Conservation (phyloP, 768 basidiomycete genomes). For the Russula lepida region DNA sequence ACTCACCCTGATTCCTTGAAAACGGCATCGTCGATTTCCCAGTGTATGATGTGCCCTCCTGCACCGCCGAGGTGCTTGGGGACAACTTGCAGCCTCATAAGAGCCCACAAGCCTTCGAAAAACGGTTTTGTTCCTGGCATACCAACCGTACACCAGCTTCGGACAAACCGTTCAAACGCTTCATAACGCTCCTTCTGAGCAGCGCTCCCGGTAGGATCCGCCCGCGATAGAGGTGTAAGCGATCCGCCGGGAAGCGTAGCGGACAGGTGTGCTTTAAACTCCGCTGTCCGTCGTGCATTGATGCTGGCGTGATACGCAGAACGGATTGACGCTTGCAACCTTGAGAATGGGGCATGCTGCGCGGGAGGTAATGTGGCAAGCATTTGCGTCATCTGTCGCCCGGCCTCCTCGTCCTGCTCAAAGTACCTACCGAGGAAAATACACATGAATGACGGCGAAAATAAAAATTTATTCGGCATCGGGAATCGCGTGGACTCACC, state of each 20-base stretch:
- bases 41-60: slow-evolving; percentile 61
- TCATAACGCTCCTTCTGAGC: slow-evolving; percentile 76
- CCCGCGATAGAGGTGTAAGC: slow-evolving; percentile 62
- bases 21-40: slow-evolving; percentile 92
- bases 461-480: not conserved
- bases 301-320: slow-evolving; percentile 78
- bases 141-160: slow-evolving; percentile 76
- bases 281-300: slow-evolving; percentile 66
- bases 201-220: slow-evolving; percentile 50
- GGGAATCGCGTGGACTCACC: slow-evolving; percentile 38
- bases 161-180: slow-evolving; percentile 63
- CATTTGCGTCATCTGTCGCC: slow-evolving; percentile 74
- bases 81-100: slow-evolving; percentile 73
- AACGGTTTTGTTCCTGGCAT: slow-evolving; percentile 90
- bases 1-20: slow-evolving; percentile 90
- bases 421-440: slow-evolving; percentile 57
- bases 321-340: slow-evolving; percentile 79
- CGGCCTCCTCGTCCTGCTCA: slow-evolving; percentile 69
- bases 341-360: slow-evolving; percentile 80
- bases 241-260: slow-evolving; percentile 77
- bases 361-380: slow-evolving; percentile 71
- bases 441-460: not conserved
- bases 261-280: slow-evolving; percentile 77
- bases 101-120: slow-evolving; percentile 67
- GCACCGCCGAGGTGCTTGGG: slow-evolving; percentile 78